These are phyloP conservation scores for Leccinum subrobustum DNA, from an alignment of 1,284 basidiomycete species.

Conservation along the genomic window DNA sequence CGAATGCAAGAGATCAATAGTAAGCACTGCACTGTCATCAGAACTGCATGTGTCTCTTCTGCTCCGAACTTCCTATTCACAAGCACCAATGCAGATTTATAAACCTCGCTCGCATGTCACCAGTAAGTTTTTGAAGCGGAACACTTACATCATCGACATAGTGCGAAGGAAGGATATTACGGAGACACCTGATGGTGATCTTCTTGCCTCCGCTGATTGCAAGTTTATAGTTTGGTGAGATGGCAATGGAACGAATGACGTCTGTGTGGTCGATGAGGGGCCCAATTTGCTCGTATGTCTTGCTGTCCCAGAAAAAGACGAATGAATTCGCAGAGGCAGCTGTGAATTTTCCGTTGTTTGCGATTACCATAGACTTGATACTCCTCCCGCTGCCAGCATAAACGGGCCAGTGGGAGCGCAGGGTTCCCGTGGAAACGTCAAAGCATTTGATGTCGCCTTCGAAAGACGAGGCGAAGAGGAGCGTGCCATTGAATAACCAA, in stretches of 20 bases:
- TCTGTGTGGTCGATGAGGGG: conserved; percentile 3
- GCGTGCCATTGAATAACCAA: background rate
- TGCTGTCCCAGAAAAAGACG: conserved; percentile 16
- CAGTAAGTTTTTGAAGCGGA: background rate
- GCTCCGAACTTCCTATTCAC: background rate
- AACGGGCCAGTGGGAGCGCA: conserved; percentile 1
- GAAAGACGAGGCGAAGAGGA: conserved; percentile 3
- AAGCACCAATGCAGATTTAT: background rate
- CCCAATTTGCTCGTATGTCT: conserved; percentile 10
- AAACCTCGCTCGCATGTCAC: background rate
- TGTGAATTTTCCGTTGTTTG: conserved; percentile 11
- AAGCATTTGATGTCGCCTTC: conserved; percentile 3
- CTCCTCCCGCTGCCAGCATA: background rate
- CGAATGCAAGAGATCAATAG: background rate
- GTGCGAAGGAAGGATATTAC: conserved; percentile 1
- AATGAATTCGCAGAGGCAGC: conserved; percentile 1
- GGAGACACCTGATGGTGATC: conserved; percentile 1
- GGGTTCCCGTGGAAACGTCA: conserved; percentile 1
- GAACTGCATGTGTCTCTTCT: background rate
- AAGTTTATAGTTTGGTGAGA: conserved; percentile 10
- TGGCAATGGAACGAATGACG: conserved; percentile 2
- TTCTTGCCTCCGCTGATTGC: conserved; percentile 3
- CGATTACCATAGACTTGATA: conserved; percentile 2
- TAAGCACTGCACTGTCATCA: background rate
- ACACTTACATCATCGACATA: conserved; percentile 9